Base-by-base conservation (phyloP, 73 alveolate species). In the Paramecium biaurelia region DNA sequence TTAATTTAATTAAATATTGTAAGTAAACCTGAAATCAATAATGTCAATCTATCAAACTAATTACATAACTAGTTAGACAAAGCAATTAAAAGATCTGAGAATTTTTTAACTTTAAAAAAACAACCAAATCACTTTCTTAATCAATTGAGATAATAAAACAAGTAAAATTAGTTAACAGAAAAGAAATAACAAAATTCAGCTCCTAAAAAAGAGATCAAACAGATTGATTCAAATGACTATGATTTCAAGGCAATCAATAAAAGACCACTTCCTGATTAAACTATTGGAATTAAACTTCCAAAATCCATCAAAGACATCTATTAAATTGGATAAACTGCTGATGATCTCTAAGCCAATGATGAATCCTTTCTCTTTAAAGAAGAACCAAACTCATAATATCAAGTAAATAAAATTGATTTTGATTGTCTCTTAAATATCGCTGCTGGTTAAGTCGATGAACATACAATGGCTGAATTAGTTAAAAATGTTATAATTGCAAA, bases 71-170 rank as follows among this genome's bases (percentile, higher is more conserved):
- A 28, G n/a, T 23, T 74, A 21, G 87, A 74, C 26, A 37, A 74
- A 74, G 59, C 59, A 15, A 74, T 74, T 24, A 74, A 74, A 59
- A 74, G 87, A 37, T 74, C 87, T 12, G 87, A 74, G 59, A 74
- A 74, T 34, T 74, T 74, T 23, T 24, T 74, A 10, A 74, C 59
- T 34, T 34, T 53, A 1, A 53, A 53, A 34, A 67, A 67, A 67
- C 10, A 67, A 14, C 57, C 87, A 12, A 74, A 74, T 35, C 87
- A 37, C 28, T 41, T 37, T 37, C 87, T 41, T 34, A 37, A 23
- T 28, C 34, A 37, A 41, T 28, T 37, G n/a, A 74, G 59, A 74
- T 74, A 74, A 14, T 37, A 34, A 37, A 74, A 37, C 8, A 74
- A 37, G 4, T n/a, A 74, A 14, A 28, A 37, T 74, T 12, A 74